Evolutionary conservation across 108 stramenopile genomes (phyloP).

Genomic region (Fragilariopsis cylindrus): DNA sequence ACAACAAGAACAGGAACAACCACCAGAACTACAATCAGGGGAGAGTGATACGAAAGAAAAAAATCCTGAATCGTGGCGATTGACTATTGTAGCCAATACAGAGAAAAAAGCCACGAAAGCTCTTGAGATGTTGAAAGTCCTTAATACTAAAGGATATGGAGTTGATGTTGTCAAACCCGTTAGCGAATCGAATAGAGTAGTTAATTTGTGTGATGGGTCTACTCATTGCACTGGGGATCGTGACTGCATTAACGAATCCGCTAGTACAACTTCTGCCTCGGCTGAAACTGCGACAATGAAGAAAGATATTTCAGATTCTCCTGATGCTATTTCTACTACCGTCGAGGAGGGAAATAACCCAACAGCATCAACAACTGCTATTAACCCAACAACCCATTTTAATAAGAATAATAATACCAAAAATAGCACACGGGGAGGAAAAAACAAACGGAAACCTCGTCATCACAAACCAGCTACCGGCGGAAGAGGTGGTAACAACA

Average conservation of each 20-base stretch:
- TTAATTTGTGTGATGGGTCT: too few relatives aligned
- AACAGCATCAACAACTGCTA: not conserved
- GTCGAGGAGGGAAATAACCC: not conserved
- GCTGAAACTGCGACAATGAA: not conserved
- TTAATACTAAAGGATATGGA: slow-evolving; percentile 1
- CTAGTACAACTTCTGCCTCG: not conserved
- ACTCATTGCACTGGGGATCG: not conserved
- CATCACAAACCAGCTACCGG: too few relatives aligned
- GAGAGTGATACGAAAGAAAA: not conserved
- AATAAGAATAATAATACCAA: not conserved
- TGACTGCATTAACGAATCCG: not conserved
- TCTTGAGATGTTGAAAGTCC: slow-evolving; percentile 5
- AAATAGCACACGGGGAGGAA: not conserved
- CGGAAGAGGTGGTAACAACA: too few relatives aligned
- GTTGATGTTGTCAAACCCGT: not conserved
- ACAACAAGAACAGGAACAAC: not conserved
- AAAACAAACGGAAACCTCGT: not conserved
- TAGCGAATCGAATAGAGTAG: too few relatives aligned
- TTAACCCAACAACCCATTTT: not conserved
- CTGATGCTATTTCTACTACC: too few relatives aligned
- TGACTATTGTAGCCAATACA: slow-evolving; percentile 2
- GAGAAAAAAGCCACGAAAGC: slow-evolving; percentile 8
- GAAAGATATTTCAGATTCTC: too few relatives aligned
- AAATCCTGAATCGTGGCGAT: not conserved
- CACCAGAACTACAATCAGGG: not conserved